Conservation (phyloP, 257 asterid genomes). For the Nicotiana paniculata region DNA sequence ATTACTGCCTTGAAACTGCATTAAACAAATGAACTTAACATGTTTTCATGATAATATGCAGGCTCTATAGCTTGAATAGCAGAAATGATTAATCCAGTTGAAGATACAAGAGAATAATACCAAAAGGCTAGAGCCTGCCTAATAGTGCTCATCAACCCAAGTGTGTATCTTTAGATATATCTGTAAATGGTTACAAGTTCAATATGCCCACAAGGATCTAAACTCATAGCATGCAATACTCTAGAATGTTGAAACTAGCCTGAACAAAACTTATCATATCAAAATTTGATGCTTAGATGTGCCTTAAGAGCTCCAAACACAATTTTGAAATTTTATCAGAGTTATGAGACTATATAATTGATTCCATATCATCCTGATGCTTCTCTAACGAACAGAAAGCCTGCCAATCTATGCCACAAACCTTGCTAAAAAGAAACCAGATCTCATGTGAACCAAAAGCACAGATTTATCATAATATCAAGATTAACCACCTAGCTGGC, state of each 20-base stretch:
- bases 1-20: neutral
- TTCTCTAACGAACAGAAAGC: neutral
- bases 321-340: neutral
- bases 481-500: neutral
- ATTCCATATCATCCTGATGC: neutral
- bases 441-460: neutral
- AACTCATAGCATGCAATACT: neutral
- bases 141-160: neutral
- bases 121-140: neutral
- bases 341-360: neutral
- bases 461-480: neutral
- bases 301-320: neutral
- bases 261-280: neutral
- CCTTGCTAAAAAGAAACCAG: neutral
- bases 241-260: neutral
- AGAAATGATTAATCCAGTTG: neutral
- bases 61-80: neutral
- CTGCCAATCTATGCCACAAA: neutral
- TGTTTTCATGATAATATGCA: neutral
- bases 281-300: neutral
- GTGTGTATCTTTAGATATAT: neutral
- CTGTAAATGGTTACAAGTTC: neutral
- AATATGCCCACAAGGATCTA: neutral
- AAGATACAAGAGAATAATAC: neutral
- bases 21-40: neutral